These are phyloP conservation scores for Epichloe hybrida DNA, from an alignment of 2,329 filamentous ascomycete genomes.

Conservation along the genomic window DNA sequence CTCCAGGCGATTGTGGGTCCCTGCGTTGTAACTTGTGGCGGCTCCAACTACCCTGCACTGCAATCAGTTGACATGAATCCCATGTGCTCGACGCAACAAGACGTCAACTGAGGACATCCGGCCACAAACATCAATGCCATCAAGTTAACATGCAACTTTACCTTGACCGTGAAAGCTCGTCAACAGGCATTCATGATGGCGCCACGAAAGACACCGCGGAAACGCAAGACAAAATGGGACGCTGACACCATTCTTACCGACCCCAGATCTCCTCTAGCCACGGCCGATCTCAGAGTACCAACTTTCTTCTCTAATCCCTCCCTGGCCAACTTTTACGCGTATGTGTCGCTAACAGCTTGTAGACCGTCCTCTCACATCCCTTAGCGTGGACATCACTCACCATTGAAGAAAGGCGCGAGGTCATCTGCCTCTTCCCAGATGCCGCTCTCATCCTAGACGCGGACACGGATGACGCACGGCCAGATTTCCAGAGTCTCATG, in stretches of 20 bases:
- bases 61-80: background rate
- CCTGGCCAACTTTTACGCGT: background rate
- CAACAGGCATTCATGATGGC: background rate
- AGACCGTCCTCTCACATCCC: conserved; percentile 25
- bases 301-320: background rate
- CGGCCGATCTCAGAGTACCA: conserved; percentile 22
- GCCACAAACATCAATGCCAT: background rate
- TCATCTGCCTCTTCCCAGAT: conserved; percentile 25
- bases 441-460: conserved; percentile 23
- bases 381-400: conserved; percentile 25
- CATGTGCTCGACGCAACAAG: too few relatives aligned
- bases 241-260: conserved; percentile 22
- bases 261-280: conserved; percentile 24
- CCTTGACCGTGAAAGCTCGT: too few relatives aligned
- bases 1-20: too few relatives aligned
- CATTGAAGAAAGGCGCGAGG: conserved; percentile 19
- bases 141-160: background rate
- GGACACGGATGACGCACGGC: conserved; percentile 23
- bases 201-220: background rate
- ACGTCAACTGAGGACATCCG: background rate
- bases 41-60: background rate
- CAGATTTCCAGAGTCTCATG: conserved; percentile 27
- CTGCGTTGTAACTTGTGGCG: conserved; percentile 30
- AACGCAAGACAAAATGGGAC: conserved; percentile 22
- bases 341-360: too few relatives aligned